Base-by-base conservation (phyloP, 2,329 filamentous ascomycete species). In the Beauveria australis region DNA sequence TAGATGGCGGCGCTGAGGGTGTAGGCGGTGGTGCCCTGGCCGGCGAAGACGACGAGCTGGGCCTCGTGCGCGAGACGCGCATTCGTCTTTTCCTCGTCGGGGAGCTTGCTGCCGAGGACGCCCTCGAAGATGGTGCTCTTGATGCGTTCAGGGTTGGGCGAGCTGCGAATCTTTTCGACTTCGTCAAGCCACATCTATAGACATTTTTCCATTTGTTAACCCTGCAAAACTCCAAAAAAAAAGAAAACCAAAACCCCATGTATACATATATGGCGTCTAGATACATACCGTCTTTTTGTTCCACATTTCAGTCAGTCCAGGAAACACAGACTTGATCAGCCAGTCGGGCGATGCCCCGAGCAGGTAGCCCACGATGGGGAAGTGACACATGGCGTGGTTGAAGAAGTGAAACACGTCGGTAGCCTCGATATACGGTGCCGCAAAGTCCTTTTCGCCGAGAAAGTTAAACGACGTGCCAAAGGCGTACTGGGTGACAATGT, bases 61-160 rank as follows among this genome's bases (percentile, higher is more conserved):
- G 51, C 59, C 30, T 61, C 59, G 46, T 61, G 41, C 9, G 52
- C 52, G 12, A 61, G 41, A 14, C 59, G 52, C 6, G 53, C 43
- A 16, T 5, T 49, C 1, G 52, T 56, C 59, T 61, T 61, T 30
- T 61, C 59, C 24, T 54, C 53, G 26, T 54, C 53, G 53, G 53
- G 53, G 3, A 60, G 51, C n/a, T 44, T 53, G 58, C 49, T 55
- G 30, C 26, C 6, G 26, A 60, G 43, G 41, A 60, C 51, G 26
- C 49, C 58, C 19, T 60, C 49, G 33, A 60, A 60, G 22, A 60
- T 60, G 51, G 58, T 60, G 58, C 41, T 46, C 53, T 54, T 54
- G 40, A 54, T 54, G 51, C 46, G 49, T 5, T 60, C 58, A 0
- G 49, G 49, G 9, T 60, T 48, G 24, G 41, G 49, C 30, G 49